Evolutionary conservation across 805 yeast genomes (phyloP), one percentile per base, ranked within the genome.

Genomic region (Candida suzukii): DNA sequence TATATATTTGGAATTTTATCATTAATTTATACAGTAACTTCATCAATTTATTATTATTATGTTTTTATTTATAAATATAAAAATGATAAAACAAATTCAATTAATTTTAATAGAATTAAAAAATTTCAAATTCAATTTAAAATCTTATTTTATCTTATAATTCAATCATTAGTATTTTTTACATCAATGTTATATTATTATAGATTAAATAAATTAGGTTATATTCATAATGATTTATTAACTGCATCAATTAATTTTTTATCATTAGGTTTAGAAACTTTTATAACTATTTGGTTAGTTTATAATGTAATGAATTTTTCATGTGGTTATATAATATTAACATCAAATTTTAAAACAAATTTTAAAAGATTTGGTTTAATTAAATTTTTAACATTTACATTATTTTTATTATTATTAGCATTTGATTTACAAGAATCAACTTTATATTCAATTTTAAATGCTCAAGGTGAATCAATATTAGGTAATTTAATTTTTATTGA

Each of bases 221-320:
- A 63, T 40, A 38, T 32, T 10, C 46, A 50, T 14, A 41, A 49
- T 19, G 43, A 46, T n/a, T 27, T 58, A 18, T 13, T 40, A 3
- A 40, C 52, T 30, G 51, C 57, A 2, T 14, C 56, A 2, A 40
- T 52, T 12, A 49, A 52, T 41, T 50, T 60, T 24, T 13, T 48
- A 10, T 45, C 50, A 16, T 41, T 61, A 24, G 18, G 49, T 0
- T 41, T 46, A 14, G 51, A 53, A 31, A 53, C 67, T 0, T 10
- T 53, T 6, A 47, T 59, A 19, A 46, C 56, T 9, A 49, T 51
- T 13, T 63, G 67, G 67, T 34, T 58, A 10, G 41, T 59, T 17
- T 61, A 63, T 45, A 58, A 59, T 40, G 38, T 59, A 12, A 42
- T 63, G 48, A 33, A 63, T 33, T 41, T 63, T 22, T 46, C 58